These are phyloP conservation scores for Paraconiothyrium sp. DNA, from an alignment of 2,329 filamentous ascomycete species.

Conservation along the genomic window DNA sequence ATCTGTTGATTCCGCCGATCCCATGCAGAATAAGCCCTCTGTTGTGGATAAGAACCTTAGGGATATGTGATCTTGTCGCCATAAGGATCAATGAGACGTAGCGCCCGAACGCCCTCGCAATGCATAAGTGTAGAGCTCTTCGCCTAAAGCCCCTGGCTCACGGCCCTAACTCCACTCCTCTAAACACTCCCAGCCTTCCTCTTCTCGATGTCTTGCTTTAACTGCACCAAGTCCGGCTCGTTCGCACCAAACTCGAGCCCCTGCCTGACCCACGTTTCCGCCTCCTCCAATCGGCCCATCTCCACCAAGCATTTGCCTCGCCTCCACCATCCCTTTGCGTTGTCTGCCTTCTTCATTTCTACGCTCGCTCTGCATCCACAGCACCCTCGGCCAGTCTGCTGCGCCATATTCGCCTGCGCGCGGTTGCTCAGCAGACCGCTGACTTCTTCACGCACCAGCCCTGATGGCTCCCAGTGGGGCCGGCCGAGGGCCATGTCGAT, in stretches of 20 bases:
- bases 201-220: slow-evolving; percentile 58
- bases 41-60: neutral
- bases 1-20: neutral
- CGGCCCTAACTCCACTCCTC: neutral
- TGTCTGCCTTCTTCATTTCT: slow-evolving; percentile 84
- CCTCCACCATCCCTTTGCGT: slow-evolving; percentile 95
- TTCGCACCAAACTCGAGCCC: slow-evolving; percentile 84
- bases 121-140: slow-evolving; percentile 8
- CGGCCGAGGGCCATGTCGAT: slow-evolving; percentile 86
- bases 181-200: slow-evolving; percentile 42
- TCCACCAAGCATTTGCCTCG: slow-evolving; percentile 85
- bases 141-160: neutral
- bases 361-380: slow-evolving; percentile 90
- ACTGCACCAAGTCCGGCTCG: slow-evolving; percentile 50
- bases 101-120: slow-evolving; percentile 14
- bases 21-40: neutral
- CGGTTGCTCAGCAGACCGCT: slow-evolving; percentile 83
- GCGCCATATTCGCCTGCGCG: slow-evolving; percentile 87
- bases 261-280: slow-evolving; percentile 77
- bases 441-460: slow-evolving; percentile 85
- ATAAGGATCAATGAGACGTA: neutral
- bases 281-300: slow-evolving; percentile 89
- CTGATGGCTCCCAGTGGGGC: slow-evolving; percentile 87
- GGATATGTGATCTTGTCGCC: neutral
- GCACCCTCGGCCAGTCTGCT: slow-evolving; percentile 83